A percentile compares a stretch with the other conserved stretches of the same genome.
These are phyloP conservation scores for Pseudomassariella vexata DNA, from an alignment of 2,329 filamentous ascomycete species.

Conservation along the genomic window DNA sequence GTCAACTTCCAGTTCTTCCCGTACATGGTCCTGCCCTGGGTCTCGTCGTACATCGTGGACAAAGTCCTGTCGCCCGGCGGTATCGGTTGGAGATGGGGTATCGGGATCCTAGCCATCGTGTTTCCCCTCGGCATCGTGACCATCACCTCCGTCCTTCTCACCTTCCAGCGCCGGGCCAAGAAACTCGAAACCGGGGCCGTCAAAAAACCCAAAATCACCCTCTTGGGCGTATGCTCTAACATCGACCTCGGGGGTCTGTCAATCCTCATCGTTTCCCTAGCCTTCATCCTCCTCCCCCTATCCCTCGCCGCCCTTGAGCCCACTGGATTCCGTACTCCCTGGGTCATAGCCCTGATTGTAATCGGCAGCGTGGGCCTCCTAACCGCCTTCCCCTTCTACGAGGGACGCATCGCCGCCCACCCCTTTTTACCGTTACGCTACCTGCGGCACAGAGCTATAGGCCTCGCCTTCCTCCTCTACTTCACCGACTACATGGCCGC, in stretches of 20 bases:
- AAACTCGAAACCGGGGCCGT: slow-evolving; percentile 16
- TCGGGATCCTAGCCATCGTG: slow-evolving; percentile 34
- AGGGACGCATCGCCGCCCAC: slow-evolving; percentile 4
- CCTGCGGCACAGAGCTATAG: slow-evolving; percentile 4
- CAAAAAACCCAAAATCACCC: slow-evolving; percentile 16
- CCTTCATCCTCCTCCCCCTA: slow-evolving; percentile 7
- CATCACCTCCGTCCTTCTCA: slow-evolving; percentile 29
- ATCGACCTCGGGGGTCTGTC: slow-evolving; percentile 22
- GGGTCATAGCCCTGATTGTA: slow-evolving; percentile 6
- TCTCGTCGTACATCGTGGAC: slow-evolving; percentile 33
- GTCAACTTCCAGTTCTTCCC: slow-evolving; percentile 31
- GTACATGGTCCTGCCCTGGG: slow-evolving; percentile 33
- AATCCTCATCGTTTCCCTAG: slow-evolving; percentile 5
- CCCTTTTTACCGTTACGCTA: slow-evolving; percentile 6
- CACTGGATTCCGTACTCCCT: slow-evolving; percentile 4
- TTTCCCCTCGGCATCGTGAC: slow-evolving; percentile 30
- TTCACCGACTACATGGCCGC: slow-evolving; percentile 3
- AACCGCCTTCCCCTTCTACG: slow-evolving; percentile 4
- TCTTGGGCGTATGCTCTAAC: slow-evolving; percentile 23
- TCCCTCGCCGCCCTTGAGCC: slow-evolving; percentile 3
- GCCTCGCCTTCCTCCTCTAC: slow-evolving; percentile 1
- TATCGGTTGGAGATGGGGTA: slow-evolving; percentile 38
- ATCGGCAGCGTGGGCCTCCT: slow-evolving; percentile 4
- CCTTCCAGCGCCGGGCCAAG: slow-evolving; percentile 27
- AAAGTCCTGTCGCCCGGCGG: slow-evolving; percentile 23